Conservation (phyloP, 306 rosid genomes). For the Myrica gale region DNA sequence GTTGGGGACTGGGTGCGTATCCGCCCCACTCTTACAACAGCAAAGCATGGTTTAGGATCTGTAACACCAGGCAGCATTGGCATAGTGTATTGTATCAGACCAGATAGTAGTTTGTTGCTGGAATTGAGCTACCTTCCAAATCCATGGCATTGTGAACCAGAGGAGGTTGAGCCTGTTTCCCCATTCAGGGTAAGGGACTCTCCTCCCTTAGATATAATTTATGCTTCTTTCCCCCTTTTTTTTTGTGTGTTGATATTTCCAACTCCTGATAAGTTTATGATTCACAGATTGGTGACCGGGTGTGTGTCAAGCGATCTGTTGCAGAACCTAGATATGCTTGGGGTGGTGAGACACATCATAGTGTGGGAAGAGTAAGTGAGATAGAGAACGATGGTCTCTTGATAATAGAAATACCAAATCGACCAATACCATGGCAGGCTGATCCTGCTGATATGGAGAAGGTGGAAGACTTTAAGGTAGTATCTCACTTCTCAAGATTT, state of each 20-base stretch:
- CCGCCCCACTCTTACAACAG: conserved; percentile 92
- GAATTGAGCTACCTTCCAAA: conserved; percentile 94
- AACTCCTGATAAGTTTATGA: conserved; percentile 18
- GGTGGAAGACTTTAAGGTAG: conserved; percentile 94
- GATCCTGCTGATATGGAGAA: conserved; percentile 99
- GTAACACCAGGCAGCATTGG: conserved; percentile 99
- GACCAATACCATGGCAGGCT: conserved; percentile 99
- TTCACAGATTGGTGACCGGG: conserved; percentile 83
- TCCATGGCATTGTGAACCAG: conserved; percentile 99
- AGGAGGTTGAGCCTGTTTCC: conserved; percentile 90
- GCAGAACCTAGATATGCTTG: conserved; percentile 99
- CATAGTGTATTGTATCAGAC: conserved; percentile 89
- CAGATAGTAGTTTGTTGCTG: conserved; percentile 87
- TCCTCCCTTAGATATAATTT: background rate
- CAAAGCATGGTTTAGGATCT: conserved; percentile 96
- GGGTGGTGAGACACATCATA: conserved; percentile 99
- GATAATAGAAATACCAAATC: conserved; percentile 80
- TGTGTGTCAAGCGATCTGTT: conserved; percentile 96
- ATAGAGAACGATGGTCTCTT: conserved; percentile 96
- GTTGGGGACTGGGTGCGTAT: conserved; percentile 99
- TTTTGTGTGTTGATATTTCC: conserved; percentile 7
- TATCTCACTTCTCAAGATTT: conserved; percentile 7
- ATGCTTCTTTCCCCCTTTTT: conserved; percentile 14
- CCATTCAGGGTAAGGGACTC: conserved; percentile 72
- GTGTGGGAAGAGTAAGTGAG: conserved; percentile 93